phyloP scores from a whole-genome alignment of 768 basidiomycete genomes.

The Harrya chromipes region DNA sequence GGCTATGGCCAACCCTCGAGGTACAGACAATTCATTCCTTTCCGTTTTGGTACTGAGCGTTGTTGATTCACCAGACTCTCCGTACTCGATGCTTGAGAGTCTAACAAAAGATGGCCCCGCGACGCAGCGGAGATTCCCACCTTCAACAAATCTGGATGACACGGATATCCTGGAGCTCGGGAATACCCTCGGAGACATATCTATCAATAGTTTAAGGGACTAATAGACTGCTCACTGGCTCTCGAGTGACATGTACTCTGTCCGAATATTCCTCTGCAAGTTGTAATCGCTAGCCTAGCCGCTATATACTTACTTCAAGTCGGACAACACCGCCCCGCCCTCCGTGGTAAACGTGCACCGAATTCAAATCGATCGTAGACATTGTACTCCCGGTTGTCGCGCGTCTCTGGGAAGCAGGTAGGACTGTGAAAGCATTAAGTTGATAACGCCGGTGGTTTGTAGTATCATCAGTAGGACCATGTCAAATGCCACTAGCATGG shows the following conservation, averaged over 20 bases:
- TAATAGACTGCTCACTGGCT: neutral
- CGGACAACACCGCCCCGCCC: too few species aligned
- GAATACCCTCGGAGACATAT: conserved; percentile 9
- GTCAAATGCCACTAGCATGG: too few species aligned
- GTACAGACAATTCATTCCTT: conserved; percentile 25
- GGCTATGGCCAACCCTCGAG: conserved; percentile 45
- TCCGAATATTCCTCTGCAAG: neutral
- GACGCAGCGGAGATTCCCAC: neutral
- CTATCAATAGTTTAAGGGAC: conserved; percentile 3
- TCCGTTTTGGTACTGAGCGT: neutral
- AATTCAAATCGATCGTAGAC: too few species aligned
- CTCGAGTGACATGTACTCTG: neutral
- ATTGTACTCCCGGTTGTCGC: too few species aligned
- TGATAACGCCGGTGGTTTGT: too few species aligned
- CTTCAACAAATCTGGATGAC: conserved; percentile 1
- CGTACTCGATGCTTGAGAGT: neutral
- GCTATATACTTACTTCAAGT: too few species aligned
- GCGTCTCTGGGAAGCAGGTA: too few species aligned
- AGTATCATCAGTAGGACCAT: too few species aligned
- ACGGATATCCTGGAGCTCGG: conserved; percentile 9
- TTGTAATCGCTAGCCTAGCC: too few species aligned
- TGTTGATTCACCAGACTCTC: conserved; percentile 18
- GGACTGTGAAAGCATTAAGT: too few species aligned
- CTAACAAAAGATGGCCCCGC: neutral
- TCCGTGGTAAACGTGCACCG: too few species aligned